Percentiles rank a stretch among this genome's conserved stretches.
These are phyloP conservation scores for Digitaria exilis DNA, from an alignment of 202 grass and related monocot genomes.

Conservation along the genomic window DNA sequence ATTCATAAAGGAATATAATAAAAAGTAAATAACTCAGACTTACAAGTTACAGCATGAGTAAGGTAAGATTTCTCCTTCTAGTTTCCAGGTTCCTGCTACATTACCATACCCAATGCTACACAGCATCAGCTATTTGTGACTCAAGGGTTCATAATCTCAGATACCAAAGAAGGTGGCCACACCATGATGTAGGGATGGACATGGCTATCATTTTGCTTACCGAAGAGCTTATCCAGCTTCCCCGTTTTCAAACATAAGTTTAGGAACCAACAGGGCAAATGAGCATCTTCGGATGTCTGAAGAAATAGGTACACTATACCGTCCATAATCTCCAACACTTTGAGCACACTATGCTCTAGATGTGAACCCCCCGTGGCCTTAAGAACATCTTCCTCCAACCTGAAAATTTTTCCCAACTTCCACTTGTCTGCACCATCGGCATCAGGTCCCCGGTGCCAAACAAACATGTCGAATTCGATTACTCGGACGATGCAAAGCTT, in stretches of 20 bases:
- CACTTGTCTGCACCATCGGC: not conserved
- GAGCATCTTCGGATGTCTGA: not conserved
- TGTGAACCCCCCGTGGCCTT: not conserved
- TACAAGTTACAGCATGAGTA: too few species aligned
- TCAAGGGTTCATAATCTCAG: too few species aligned
- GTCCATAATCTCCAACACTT: not conserved
- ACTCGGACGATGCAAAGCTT: too few species aligned
- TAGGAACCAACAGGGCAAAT: not conserved
- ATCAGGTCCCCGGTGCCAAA: too few species aligned
- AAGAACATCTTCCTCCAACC: not conserved
- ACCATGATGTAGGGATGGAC: not conserved
- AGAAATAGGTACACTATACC: slow-evolving; percentile 19
- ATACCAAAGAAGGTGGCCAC: too few species aligned
- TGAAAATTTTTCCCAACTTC: not conserved
- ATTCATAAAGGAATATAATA: too few species aligned
- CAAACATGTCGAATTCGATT: too few species aligned
- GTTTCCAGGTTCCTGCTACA: too few species aligned
- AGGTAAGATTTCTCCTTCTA: too few species aligned
- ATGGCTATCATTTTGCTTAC: not conserved
- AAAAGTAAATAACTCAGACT: too few species aligned
- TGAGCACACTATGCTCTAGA: not conserved
- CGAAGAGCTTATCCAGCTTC: not conserved
- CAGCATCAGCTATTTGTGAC: too few species aligned
- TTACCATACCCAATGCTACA: too few species aligned
- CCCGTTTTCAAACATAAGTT: not conserved